These are phyloP conservation scores for Xerocomellus chrysenteron DNA, from an alignment of 768 basidiomycete genomes.

Conservation along the genomic window DNA sequence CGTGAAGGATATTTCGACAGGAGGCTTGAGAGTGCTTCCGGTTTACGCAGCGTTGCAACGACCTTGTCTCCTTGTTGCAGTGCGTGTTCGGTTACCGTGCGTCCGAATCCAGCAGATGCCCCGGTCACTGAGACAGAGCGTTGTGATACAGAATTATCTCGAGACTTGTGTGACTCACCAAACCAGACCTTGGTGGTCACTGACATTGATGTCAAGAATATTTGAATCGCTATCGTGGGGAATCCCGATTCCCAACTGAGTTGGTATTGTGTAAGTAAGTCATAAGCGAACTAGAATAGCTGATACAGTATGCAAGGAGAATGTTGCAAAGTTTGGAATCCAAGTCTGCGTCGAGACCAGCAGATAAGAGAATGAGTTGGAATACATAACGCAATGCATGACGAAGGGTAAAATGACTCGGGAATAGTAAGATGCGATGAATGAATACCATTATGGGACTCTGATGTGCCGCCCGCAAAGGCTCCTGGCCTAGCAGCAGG, in stretches of 20 bases:
- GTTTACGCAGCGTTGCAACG: conserved; percentile 42
- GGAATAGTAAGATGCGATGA: neutral
- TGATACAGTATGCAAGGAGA: neutral
- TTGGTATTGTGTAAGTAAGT: too few species aligned
- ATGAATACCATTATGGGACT: neutral
- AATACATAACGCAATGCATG: neutral
- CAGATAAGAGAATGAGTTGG: neutral
- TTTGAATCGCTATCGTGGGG: neutral
- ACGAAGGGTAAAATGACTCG: neutral
- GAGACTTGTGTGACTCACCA: conserved; percentile 10
- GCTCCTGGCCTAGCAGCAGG: neutral
- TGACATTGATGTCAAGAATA: conserved; percentile 4
- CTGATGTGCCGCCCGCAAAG: neutral
- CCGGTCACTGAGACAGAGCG: conserved; percentile 36
- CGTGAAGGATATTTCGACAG: conserved; percentile 26
- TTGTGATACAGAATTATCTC: neutral
- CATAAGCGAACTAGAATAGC: neutral
- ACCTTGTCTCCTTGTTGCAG: conserved; percentile 40
- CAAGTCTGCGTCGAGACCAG: neutral
- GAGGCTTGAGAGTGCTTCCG: conserved; percentile 30
- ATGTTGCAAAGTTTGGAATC: neutral
- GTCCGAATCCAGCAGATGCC: conserved; percentile 41
- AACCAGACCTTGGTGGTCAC: conserved; percentile 22
- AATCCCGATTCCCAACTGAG: neutral
- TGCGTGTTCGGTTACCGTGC: conserved; percentile 32